phyloP scores from a whole-genome alignment of 306 rosid species.

The Corylus avellana region DNA sequence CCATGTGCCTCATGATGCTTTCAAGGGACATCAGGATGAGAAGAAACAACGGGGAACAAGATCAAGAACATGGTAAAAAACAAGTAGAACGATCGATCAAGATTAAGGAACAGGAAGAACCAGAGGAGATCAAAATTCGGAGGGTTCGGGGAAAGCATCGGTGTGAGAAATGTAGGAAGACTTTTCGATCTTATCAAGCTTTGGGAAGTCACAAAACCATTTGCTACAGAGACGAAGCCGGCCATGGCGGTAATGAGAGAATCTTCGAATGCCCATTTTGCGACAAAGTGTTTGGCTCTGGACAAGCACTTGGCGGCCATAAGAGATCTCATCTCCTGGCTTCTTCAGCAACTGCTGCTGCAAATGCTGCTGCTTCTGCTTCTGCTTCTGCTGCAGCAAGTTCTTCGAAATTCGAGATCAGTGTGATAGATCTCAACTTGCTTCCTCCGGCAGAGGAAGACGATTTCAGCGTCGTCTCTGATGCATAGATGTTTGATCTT shows the following conservation, averaged over 20 bases:
- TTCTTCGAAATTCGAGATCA: slow-evolving; percentile 23
- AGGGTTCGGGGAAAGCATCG: slow-evolving; percentile 46
- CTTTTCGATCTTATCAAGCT: slow-evolving; percentile 67
- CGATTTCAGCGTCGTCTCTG: slow-evolving; percentile 56
- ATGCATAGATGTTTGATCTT: slow-evolving; percentile 36
- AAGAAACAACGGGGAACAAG: slow-evolving; percentile 15
- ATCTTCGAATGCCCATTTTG: slow-evolving; percentile 77
- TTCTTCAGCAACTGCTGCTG: slow-evolving; percentile 21
- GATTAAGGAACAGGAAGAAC: slow-evolving; percentile 15
- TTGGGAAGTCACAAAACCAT: slow-evolving; percentile 58
- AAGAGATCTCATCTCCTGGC: slow-evolving; percentile 70
- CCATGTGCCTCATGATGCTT: slow-evolving; percentile 75
- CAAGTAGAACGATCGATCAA: slow-evolving; percentile 5
- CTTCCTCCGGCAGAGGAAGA: slow-evolving; percentile 73
- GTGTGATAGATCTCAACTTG: slow-evolving; percentile 80
- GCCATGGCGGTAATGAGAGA: slow-evolving; percentile 18
- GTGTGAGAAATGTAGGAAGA: slow-evolving; percentile 55
- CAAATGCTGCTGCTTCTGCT: neutral
- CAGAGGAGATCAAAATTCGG: slow-evolving; percentile 36
- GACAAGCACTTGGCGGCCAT: slow-evolving; percentile 95
- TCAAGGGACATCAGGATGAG: slow-evolving; percentile 67
- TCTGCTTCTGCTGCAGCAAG: slow-evolving; percentile 2
- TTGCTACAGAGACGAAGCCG: slow-evolving; percentile 33
- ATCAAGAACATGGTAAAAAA: slow-evolving; percentile 24
- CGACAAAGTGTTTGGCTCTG: slow-evolving; percentile 66